A percentile compares a stretch with the other conserved stretches of the same genome.
Evolutionary conservation across 192 early-diverging fungal species (phyloP).

Genomic region (Backusella morwellensis): DNA sequence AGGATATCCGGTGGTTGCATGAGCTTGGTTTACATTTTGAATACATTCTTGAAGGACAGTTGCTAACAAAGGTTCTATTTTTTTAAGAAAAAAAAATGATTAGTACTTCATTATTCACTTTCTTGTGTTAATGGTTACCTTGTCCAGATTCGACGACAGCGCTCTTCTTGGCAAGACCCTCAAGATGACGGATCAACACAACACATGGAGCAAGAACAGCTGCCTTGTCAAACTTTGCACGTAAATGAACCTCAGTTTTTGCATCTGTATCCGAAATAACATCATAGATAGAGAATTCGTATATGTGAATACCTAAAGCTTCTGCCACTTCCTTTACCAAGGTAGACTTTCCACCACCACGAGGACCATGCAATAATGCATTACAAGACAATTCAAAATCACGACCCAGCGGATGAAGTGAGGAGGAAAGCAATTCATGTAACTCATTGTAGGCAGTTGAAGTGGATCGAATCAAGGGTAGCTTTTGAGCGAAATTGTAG

Average conservation of each 20-base stretch:
- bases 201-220: slow-evolving; percentile 76
- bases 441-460: slow-evolving; percentile 45
- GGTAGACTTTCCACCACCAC: slow-evolving; percentile 82
- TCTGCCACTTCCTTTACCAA: slow-evolving; percentile 65
- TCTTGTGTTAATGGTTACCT: slow-evolving; percentile 29
- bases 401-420: slow-evolving; percentile 71
- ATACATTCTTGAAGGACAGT: slow-evolving; percentile 62
- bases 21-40: slow-evolving; percentile 38
- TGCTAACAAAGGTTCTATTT: slow-evolving; percentile 49
- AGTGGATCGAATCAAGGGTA: slow-evolving; percentile 34
- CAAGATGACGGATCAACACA: slow-evolving; percentile 77
- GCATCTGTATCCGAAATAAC: slow-evolving; percentile 77
- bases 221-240: slow-evolving; percentile 77
- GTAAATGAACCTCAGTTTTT: slow-evolving; percentile 72
- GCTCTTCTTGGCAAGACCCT: slow-evolving; percentile 67
- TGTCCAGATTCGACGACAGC: slow-evolving; percentile 55
- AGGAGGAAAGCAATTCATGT: slow-evolving; percentile 60
- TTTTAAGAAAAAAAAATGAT: neutral
- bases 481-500: slow-evolving; percentile 27
- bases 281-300: slow-evolving; percentile 80
- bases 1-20: slow-evolving; percentile 57
- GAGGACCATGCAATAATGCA: slow-evolving; percentile 73
- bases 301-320: slow-evolving; percentile 73
- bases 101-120: neutral
- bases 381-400: slow-evolving; percentile 69